Conservation (phyloP, 306 rosid genomes). For the Acmispon strigosus region DNA sequence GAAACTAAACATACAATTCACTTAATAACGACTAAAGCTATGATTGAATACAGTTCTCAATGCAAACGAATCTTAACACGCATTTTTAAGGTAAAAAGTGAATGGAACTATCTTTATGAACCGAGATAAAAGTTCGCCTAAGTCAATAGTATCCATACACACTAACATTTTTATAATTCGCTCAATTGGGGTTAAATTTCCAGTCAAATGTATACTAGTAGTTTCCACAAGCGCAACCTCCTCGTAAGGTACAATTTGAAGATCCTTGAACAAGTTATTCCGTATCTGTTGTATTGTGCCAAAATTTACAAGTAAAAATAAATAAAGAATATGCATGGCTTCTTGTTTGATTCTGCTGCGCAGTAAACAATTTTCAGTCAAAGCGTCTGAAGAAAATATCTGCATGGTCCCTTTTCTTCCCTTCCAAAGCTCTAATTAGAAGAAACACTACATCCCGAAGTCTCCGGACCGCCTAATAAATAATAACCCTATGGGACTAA, state of each 20-base stretch:
- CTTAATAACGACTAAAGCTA: background rate
- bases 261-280: conserved; percentile 13
- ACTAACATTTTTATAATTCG: background rate
- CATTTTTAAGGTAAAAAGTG: too few species aligned
- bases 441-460: conserved; percentile 13
- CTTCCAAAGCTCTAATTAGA: conserved; percentile 4
- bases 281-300: conserved; percentile 12
- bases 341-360: conserved; percentile 23
- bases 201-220: conserved; percentile 6
- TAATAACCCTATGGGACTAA: conserved; percentile 26
- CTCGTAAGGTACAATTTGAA: conserved; percentile 4
- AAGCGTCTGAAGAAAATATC: conserved; percentile 26
- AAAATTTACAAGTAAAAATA: conserved; percentile 41
- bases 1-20: background rate
- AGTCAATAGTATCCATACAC: too few species aligned
- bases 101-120: too few species aligned
- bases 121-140: too few species aligned
- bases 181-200: background rate
- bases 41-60: too few species aligned
- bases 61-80: too few species aligned
- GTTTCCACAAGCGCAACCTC: conserved; percentile 13
- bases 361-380: conserved; percentile 17
- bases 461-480: conserved; percentile 9
- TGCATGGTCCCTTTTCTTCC: conserved; percentile 20
- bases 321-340: conserved; percentile 44